Conservation (phyloP, 352 stramenopile genomes). For the Phytophthora pinifolia region DNA sequence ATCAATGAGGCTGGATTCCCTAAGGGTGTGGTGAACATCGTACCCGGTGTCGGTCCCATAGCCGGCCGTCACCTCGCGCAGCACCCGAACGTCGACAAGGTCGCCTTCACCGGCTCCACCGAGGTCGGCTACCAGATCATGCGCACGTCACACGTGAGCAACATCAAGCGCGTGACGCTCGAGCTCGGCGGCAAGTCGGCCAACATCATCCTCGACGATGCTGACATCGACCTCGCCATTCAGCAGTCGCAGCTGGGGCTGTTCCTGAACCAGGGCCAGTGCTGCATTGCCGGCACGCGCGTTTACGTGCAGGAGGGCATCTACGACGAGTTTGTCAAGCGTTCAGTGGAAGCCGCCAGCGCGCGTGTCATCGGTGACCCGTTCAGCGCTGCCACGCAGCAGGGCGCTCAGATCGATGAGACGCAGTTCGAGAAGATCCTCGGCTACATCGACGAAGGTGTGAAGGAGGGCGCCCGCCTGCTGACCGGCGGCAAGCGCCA, state of each 20-base stretch:
- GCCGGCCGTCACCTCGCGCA: conserved; percentile 41
- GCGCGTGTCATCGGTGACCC: conserved; percentile 55
- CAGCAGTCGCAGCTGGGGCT: conserved; percentile 49
- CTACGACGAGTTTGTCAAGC: conserved; percentile 80
- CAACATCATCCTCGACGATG: conserved; percentile 65
- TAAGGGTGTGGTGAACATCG: conserved; percentile 80
- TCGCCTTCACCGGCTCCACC: conserved; percentile 75
- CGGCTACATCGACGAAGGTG: conserved; percentile 64
- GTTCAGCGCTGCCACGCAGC: conserved; percentile 36
- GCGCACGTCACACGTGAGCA: conserved; percentile 45
- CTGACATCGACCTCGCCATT: conserved; percentile 63
- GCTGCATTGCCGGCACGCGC: conserved; percentile 74
- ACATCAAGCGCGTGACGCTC: conserved; percentile 75
- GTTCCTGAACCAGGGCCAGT: conserved; percentile 87
- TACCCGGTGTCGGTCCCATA: conserved; percentile 47
- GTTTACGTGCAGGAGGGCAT: conserved; percentile 87
- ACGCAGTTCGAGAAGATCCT: conserved; percentile 84
- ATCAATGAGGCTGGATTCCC: conserved; percentile 79
- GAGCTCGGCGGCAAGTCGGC: conserved; percentile 80
- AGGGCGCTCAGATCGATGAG: conserved; percentile 60
- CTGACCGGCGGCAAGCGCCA: conserved; percentile 77
- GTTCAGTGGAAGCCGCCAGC: conserved; percentile 46
- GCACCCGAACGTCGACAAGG: conserved; percentile 69
- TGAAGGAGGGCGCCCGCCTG: conserved; percentile 80
- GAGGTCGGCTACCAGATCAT: conserved; percentile 63